Conservation (phyloP, 768 basidiomycete species). For the Cubamyces sp. region DNA sequence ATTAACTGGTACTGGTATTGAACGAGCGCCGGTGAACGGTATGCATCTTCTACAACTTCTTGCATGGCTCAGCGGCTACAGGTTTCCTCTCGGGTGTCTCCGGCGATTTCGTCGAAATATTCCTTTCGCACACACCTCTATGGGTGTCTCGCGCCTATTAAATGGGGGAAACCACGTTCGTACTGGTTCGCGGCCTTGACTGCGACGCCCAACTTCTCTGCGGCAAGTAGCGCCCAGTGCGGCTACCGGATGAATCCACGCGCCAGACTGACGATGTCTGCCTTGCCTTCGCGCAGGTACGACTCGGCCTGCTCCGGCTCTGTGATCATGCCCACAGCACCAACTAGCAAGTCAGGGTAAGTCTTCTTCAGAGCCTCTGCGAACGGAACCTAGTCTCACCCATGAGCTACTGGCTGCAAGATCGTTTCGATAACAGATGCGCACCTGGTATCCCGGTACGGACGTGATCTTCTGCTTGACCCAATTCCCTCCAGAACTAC, state of each 20-base stretch:
- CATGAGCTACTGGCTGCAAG: background rate
- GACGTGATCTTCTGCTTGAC: conserved; percentile 58
- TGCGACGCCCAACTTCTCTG: conserved; percentile 61
- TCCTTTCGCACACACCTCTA: too few relatives aligned
- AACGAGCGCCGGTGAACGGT: too few relatives aligned
- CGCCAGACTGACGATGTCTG: conserved; percentile 70
- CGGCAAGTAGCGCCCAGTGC: conserved; percentile 68
- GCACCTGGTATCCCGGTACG: conserved; percentile 65
- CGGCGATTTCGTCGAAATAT: too few relatives aligned
- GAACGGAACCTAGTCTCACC: conserved; percentile 57
- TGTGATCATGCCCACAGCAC: conserved; percentile 76
- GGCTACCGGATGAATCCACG: conserved; percentile 69
- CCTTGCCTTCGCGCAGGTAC: conserved; percentile 63
- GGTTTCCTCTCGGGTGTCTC: too few relatives aligned
- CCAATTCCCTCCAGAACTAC: conserved; percentile 65
- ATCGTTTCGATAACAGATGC: background rate
- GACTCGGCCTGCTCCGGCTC: conserved; percentile 60
- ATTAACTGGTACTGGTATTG: too few relatives aligned
- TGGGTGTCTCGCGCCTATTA: conserved; percentile 35
- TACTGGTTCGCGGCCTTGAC: conserved; percentile 78
- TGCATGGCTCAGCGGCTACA: too few relatives aligned
- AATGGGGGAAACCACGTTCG: conserved; percentile 56
- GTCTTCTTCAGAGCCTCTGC: conserved; percentile 67
- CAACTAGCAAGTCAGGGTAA: conserved; percentile 55
- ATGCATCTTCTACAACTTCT: too few relatives aligned